Evolutionary conservation across 2,329 filamentous ascomycete species (phyloP), one percentile per base, ranked within the genome.

Genomic region (Immersiporthe knoxdaviesiana): DNA sequence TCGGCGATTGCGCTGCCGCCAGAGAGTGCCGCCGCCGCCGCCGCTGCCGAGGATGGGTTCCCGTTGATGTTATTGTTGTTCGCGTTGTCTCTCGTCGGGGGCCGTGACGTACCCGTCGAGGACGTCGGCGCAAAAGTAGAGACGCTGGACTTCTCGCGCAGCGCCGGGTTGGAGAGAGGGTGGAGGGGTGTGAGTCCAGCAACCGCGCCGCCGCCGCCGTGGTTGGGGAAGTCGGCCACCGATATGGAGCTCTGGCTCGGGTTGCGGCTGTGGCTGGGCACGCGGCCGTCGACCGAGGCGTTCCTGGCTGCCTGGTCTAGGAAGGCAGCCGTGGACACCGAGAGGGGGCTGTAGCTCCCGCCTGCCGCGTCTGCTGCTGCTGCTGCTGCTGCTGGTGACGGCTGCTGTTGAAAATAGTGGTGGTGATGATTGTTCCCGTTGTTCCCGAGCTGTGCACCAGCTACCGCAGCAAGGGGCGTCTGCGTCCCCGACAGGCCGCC

Each of bases 381-480:
- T 62, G 37, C 35, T 44, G n/a, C 27, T 65, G 39, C 18, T 63
- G 60, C 14, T 68, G 60, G 18, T 58, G 54, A n/a, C 10, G 52
- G 16, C n/a, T 24, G 30, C 18, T 60, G 10, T 24, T 64, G 32
- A n/a, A 59, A 44, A 24, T 68, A 35, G 7, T 60, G 56, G 39
- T 59, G 56, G 30, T 37, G 24, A 8, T 54, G 60, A 30, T 54
- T 24, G 18, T n/a, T 63, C 68, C 83, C 72, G 35, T 69, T 83
- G 70, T 81, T 81, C 66, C 85, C 83, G 69, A 88, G 83, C 71
- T 90, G 88, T 35, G 90, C 91, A 54, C 92, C 91, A 27, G 92
- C 92, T 63, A 94, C 90, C 63, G 92, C 92, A 8, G 92, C 92
- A 39, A 95, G 84, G 58, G 92, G 92, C 35, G 92, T 95, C 71